Evolutionary conservation across 805 yeast species (phyloP).

Genomic region (Candida yuanshanica): DNA sequence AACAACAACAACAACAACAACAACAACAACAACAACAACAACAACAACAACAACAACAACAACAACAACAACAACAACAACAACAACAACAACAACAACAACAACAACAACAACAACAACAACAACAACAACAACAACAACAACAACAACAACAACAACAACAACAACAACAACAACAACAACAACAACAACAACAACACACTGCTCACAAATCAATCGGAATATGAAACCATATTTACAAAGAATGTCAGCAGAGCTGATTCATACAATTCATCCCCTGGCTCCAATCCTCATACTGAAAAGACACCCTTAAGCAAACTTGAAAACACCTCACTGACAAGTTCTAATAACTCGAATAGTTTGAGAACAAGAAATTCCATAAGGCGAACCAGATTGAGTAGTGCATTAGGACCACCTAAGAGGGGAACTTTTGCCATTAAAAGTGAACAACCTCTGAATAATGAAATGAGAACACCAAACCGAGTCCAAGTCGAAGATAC

Average conservation of each 20-base stretch:
- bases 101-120: too few species aligned
- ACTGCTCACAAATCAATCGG: slow-evolving; percentile 16
- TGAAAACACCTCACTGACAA: slow-evolving; percentile 9
- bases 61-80: slow-evolving; percentile 6
- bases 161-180: slow-evolving; percentile 8
- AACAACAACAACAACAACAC: slow-evolving; percentile 12
- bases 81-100: too few species aligned
- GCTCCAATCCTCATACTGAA: slow-evolving; percentile 1
- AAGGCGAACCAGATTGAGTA: slow-evolving; percentile 24
- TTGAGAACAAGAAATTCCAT: slow-evolving; percentile 24
- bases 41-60: slow-evolving; percentile 8
- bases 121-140: too few species aligned
- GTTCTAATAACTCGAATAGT: slow-evolving; percentile 9
- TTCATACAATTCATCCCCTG: background rate
- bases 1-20: slow-evolving; percentile 1
- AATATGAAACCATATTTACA: slow-evolving; percentile 21
- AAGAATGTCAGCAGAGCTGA: slow-evolving; percentile 9
- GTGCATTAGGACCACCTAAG: slow-evolving; percentile 32
- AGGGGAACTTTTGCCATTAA: slow-evolving; percentile 17
- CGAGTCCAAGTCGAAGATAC: slow-evolving; percentile 13
- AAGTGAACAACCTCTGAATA: background rate
- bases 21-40: slow-evolving; percentile 9
- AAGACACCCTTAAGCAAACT: slow-evolving; percentile 17
- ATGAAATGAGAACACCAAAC: background rate
- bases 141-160: slow-evolving; percentile 3